Percentiles rank a stretch among this genome's conserved stretches.
phyloP scores from a whole-genome alignment of 805 yeast genomes.

The Wilhelminamyces savonicus region DNA sequence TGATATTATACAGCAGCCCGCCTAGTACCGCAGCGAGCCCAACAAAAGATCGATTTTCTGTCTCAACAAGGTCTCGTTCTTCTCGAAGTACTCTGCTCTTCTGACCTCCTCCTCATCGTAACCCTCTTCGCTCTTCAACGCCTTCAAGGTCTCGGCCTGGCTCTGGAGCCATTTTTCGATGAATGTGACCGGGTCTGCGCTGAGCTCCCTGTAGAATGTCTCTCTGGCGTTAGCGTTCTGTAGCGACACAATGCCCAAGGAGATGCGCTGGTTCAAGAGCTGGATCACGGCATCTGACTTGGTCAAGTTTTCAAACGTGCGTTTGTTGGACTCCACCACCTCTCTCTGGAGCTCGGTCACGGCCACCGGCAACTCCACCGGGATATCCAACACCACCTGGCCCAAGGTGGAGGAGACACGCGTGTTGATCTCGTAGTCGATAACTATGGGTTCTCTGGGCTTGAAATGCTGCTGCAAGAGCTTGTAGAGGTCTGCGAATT shows the following conservation, averaged over 20 bases:
- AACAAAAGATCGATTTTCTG: constrained; percentile 76
- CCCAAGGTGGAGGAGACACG: constrained; percentile 76
- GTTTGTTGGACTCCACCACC: constrained; percentile 28
- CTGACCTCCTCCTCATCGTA: constrained; percentile 85
- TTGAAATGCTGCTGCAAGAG: constrained; percentile 60
- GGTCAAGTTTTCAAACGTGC: constrained; percentile 37
- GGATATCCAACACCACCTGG: constrained; percentile 70
- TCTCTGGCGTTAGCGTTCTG: constrained; percentile 59
- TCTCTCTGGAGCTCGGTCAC: constrained; percentile 31
- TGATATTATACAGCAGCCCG: too few species aligned
- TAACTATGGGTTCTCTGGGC: constrained; percentile 74
- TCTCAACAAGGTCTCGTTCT: constrained; percentile 56
- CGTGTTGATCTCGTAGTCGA: constrained; percentile 73
- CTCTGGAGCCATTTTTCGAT: constrained; percentile 69
- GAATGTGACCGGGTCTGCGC: constrained; percentile 72
- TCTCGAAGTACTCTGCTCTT: constrained; percentile 71
- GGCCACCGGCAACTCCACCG: constrained; percentile 35
- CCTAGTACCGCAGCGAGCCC: too few species aligned
- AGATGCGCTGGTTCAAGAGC: constrained; percentile 35
- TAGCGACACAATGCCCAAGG: constrained; percentile 45
- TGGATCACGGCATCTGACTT: constrained; percentile 39
- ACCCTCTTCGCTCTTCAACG: constrained; percentile 84
- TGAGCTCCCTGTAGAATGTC: constrained; percentile 68
- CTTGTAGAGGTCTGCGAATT: constrained; percentile 69
- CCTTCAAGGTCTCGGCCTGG: constrained; percentile 79